A percentile compares a stretch with the other conserved stretches of the same genome.
These are phyloP conservation scores for Fusarium phyllophilum DNA, from an alignment of 2,329 filamentous ascomycete species.

Conservation along the genomic window DNA sequence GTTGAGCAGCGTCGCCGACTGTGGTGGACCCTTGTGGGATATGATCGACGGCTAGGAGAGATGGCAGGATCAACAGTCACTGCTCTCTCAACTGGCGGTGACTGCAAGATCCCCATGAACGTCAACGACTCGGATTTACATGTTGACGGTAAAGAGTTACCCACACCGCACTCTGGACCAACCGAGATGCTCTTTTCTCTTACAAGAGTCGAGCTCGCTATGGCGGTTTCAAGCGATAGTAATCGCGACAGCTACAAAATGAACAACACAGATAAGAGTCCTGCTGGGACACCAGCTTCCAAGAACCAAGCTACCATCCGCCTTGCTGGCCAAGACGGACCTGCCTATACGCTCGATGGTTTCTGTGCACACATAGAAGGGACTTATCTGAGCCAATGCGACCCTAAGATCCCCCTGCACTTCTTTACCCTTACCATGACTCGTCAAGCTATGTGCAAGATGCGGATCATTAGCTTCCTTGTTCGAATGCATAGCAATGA, in stretches of 20 bases:
- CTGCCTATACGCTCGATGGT: conserved; percentile 61
- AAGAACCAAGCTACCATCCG: conserved; percentile 51
- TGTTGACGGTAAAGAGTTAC: conserved; percentile 64
- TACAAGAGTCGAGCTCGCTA: conserved; percentile 65
- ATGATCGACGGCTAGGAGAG: conserved; percentile 76
- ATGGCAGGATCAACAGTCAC: conserved; percentile 69
- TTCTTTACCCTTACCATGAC: conserved; percentile 69
- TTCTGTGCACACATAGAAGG: conserved; percentile 66
- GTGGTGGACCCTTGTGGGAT: conserved; percentile 77
- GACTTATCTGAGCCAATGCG: conserved; percentile 65
- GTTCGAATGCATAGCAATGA: conserved; percentile 57
- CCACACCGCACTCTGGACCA: conserved; percentile 58
- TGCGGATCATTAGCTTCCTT: conserved; percentile 65
- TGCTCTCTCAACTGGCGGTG: conserved; percentile 62
- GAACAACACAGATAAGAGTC: conserved; percentile 43
- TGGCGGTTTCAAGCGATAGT: conserved; percentile 61
- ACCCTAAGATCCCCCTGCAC: conserved; percentile 67
- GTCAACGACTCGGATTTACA: conserved; percentile 71
- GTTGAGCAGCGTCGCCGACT: conserved; percentile 76
- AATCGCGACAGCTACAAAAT: conserved; percentile 51
- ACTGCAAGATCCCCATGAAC: conserved; percentile 68
- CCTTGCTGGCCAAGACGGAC: conserved; percentile 61
- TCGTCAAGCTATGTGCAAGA: conserved; percentile 64
- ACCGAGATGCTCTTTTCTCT: conserved; percentile 71
- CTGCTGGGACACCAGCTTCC: conserved; percentile 35